These are phyloP conservation scores for Nakazawaea siamensis DNA, from an alignment of 805 yeast genomes.

Conservation along the genomic window DNA sequence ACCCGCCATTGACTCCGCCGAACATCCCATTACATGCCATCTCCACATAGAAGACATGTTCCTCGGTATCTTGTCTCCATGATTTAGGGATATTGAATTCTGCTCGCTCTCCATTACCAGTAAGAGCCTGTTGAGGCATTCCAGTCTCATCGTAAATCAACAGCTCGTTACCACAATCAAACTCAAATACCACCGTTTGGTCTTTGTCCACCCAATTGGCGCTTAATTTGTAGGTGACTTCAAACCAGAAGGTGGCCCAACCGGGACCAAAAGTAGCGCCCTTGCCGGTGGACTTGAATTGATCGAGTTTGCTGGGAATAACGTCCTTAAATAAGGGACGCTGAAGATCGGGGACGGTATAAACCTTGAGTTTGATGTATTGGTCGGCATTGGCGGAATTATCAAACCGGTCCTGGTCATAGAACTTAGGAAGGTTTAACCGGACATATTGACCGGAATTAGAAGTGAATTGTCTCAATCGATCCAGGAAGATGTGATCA, in stretches of 20 bases:
- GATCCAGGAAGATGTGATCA: conserved; percentile 60
- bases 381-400: conserved; percentile 22
- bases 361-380: conserved; percentile 51
- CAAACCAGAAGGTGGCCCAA: conserved; percentile 97
- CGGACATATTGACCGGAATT: conserved; percentile 63
- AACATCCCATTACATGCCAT: conserved; percentile 94
- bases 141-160: conserved; percentile 64
- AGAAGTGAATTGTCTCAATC: conserved; percentile 70
- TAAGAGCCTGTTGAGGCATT: conserved; percentile 71
- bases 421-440: conserved; percentile 76
- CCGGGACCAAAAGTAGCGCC: conserved; percentile 88
- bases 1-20: conserved; percentile 59
- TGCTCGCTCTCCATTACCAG: conserved; percentile 77
- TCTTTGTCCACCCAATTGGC: conserved; percentile 39
- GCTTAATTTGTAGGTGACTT: conserved; percentile 59
- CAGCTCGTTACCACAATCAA: conserved; percentile 87
- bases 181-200: conserved; percentile 48
- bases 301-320: conserved; percentile 35
- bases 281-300: conserved; percentile 49
- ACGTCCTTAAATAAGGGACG: conserved; percentile 61
- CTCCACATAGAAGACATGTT: conserved; percentile 72
- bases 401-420: conserved; percentile 53
- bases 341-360: conserved; percentile 63
- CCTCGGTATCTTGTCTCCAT: conserved; percentile 39
- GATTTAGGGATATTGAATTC: conserved; percentile 59